Evolutionary conservation across 2,329 filamentous ascomycete genomes (phyloP).

Genomic region (Ascochyta lentis): DNA sequence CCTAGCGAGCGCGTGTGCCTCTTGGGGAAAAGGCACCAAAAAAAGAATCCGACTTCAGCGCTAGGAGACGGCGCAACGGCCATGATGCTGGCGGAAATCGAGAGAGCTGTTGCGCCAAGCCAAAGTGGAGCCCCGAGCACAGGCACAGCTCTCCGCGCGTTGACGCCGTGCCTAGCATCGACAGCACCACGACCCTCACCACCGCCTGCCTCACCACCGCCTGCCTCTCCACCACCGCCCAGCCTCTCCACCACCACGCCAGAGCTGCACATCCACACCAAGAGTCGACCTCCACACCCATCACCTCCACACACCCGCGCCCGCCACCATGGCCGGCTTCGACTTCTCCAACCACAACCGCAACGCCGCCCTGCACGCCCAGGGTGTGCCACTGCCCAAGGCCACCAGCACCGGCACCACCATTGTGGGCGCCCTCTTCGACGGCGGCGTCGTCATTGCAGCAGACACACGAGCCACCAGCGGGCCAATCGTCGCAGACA

Average conservation of each 20-base stretch:
- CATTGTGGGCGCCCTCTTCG: conserved; percentile 95
- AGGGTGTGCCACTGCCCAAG: conserved; percentile 93
- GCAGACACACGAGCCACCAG: conserved; percentile 97
- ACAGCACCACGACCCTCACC: background rate
- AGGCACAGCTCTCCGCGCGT: conserved; percentile 7
- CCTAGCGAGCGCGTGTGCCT: conserved; percentile 11
- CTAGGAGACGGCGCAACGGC: background rate
- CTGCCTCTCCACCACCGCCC: too few species aligned
- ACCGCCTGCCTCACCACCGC: too few species aligned
- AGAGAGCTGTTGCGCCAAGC: conserved; percentile 12
- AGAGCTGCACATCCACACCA: background rate
- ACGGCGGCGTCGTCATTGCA: conserved; percentile 97
- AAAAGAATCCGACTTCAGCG: background rate
- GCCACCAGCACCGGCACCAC: conserved; percentile 98
- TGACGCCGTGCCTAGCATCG: conserved; percentile 2
- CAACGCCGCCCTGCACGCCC: conserved; percentile 93
- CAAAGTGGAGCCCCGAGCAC: background rate
- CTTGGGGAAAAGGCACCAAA: conserved; percentile 8
- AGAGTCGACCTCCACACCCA: background rate
- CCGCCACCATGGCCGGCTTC: conserved; percentile 71
- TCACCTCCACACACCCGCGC: background rate
- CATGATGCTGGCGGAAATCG: background rate
- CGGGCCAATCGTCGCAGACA: conserved; percentile 98
- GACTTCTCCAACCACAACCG: conserved; percentile 99
- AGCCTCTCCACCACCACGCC: background rate